Evolutionary conservation across 805 yeast species (phyloP), one percentile per base, ranked within the genome.

Genomic region (Scheffersomyces spartinae): DNA sequence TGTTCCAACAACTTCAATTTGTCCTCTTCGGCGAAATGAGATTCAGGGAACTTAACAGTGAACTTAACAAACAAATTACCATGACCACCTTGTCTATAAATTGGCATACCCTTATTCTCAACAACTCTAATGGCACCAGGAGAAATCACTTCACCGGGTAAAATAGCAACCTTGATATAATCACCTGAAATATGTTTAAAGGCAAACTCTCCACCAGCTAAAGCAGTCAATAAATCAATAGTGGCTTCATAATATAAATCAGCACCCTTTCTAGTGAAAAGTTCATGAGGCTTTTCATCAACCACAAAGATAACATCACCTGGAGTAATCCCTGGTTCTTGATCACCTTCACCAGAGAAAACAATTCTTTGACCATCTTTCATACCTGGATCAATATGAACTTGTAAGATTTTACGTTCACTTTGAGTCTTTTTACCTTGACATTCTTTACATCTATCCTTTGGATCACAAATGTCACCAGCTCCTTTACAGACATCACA

Each of bases 21-120:
- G 27, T 74, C 84, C 52, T 81, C 95, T 32, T 68, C 45, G 25
- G 94, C 68, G 49, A 82, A 84, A 47, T 76, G 68, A 27, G 65
- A 55, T 27, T 51, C 49, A 38, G 99, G 99, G 83, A 91, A 91
- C 49, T 80, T 84, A 45, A 91, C 70, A 38, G 73, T 74, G 60
- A 91, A 91, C 49, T 81, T 77, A 41, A 91, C 61, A 44, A 82
- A 73, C 61, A 91, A 68, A 61, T 84, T 74, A 57, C 99, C 99
- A 45, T 53, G 66, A 36, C 85, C 83, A 52, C 94, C 94, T 50
- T 71, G 77, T 59, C 91, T 75, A 59, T 68, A 77, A 38, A 88
- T 63, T 39, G 98, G 99, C 98, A 91, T 91, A 74, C 99, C 99
- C 58, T 88, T 86, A 44, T 76, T 83, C 41, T 79, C 84, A 36